A percentile compares a stretch with the other conserved stretches of the same genome.
Conservation (phyloP, 148 eudicot genomes). For the Cornus kousa region DNA sequence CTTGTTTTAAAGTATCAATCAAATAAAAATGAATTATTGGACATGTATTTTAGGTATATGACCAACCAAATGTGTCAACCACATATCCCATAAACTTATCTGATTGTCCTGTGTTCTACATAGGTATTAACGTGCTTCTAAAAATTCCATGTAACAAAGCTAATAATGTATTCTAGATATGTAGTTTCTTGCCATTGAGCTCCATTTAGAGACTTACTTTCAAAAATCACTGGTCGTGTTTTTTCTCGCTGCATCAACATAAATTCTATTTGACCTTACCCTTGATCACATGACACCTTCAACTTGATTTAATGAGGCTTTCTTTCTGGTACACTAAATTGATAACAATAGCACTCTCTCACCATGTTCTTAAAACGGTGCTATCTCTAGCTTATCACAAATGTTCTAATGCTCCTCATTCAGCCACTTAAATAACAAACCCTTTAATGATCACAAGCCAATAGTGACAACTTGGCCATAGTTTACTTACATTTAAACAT, state of each 20-base stretch:
- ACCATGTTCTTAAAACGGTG: not conserved
- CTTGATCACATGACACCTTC: not conserved
- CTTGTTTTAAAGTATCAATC: no score
- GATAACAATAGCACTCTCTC: not conserved
- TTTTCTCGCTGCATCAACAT: not conserved
- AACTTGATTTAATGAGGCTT: conserved; percentile 3
- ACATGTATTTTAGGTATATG: no score
- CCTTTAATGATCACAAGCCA: not conserved
- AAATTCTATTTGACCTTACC: not conserved
- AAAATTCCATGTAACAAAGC: no score
- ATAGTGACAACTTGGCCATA: not conserved
- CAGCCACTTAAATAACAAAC: not conserved
- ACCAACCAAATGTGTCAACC: no score
- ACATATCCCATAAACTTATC: no score
- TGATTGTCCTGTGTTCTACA: no score
- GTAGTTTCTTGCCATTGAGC: not conserved
- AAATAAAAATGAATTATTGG: no score
- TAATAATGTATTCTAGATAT: not conserved
- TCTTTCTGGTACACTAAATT: no score
- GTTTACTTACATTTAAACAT: not conserved
- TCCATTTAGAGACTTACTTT: not conserved
- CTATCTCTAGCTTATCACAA: conserved; percentile 4
- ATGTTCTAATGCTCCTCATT: conserved; percentile 6
- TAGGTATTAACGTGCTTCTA: no score
- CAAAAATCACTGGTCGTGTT: not conserved